Conservation (phyloP, 2,329 filamentous ascomycete genomes). For the Hymenotorrendiella dingleyae region DNA sequence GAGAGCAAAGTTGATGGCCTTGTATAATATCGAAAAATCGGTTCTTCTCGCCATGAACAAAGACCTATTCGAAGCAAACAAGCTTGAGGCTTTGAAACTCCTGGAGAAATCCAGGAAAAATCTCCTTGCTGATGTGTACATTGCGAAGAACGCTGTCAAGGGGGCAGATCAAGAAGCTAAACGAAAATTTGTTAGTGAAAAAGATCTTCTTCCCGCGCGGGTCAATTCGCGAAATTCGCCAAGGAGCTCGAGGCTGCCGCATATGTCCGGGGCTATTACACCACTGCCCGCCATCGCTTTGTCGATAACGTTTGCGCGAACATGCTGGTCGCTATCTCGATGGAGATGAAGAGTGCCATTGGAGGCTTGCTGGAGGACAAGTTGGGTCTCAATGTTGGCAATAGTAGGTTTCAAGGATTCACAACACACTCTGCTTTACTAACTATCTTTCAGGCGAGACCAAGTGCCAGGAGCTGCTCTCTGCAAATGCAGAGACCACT, state of each 20-base stretch:
- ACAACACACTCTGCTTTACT: background rate
- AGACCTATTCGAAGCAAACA: constrained; percentile 40
- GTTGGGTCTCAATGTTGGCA: constrained; percentile 6
- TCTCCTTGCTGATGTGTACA: constrained; percentile 35
- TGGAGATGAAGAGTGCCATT: constrained; percentile 6
- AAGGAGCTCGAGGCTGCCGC: constrained; percentile 57
- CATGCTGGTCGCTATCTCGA: constrained; percentile 11
- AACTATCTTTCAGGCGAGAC: constrained; percentile 1
- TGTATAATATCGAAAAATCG: constrained; percentile 14
- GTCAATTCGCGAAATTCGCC: constrained; percentile 48
- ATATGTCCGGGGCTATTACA: constrained; percentile 63
- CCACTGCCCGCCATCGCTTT: constrained; percentile 58
- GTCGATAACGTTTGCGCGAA: constrained; percentile 40
- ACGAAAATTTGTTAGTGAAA: constrained; percentile 10
- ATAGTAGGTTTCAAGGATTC: constrained; percentile 9
- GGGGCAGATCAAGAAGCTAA: constrained; percentile 1
- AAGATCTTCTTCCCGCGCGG: too few species aligned
- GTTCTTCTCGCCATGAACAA: constrained; percentile 15
- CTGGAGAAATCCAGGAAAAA: constrained; percentile 44
- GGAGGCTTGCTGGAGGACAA: constrained; percentile 8
- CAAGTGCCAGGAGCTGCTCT: constrained; percentile 1
- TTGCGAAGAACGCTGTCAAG: background rate
- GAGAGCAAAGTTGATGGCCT: background rate
- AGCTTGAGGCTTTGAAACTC: constrained; percentile 39
- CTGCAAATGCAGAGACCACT: background rate